A percentile compares a stretch with the other conserved stretches of the same genome.
These are phyloP conservation scores for Apocynum venetum DNA, from an alignment of 257 asterid genomes.

Conservation along the genomic window DNA sequence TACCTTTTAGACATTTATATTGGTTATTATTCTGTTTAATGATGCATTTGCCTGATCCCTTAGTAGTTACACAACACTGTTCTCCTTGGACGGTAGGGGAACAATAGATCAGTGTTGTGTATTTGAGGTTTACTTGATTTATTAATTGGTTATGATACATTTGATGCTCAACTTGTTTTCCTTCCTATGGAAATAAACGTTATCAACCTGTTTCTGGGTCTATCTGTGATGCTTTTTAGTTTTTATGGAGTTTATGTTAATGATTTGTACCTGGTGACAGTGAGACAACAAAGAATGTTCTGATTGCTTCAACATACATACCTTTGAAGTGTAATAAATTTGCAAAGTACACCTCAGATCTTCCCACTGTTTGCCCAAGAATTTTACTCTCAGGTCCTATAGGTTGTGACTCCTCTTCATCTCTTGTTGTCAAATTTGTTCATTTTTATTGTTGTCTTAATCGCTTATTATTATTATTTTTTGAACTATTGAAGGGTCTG, in stretches of 20 bases:
- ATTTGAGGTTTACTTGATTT: neutral
- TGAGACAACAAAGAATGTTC: slow-evolving; percentile 72
- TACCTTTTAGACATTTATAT: neutral
- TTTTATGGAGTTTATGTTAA: neutral
- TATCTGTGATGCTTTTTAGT: neutral
- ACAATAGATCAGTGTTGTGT: neutral
- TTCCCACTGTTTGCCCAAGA: slow-evolving; percentile 73
- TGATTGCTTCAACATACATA: slow-evolving; percentile 68
- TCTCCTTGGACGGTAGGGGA: too few species aligned
- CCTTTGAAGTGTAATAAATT: slow-evolving; percentile 55
- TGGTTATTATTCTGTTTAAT: neutral
- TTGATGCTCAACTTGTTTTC: neutral
- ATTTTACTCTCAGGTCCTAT: slow-evolving; percentile 82
- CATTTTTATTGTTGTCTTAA: slow-evolving; percentile 12
- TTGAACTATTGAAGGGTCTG: slow-evolving; percentile 53
- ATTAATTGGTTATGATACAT: neutral
- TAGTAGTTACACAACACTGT: too few species aligned
- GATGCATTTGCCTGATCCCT: neutral
- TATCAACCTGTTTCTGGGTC: neutral
- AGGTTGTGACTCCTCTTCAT: slow-evolving; percentile 42
- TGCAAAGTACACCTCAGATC: slow-evolving; percentile 54
- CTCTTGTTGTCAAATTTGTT: neutral
- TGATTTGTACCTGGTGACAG: slow-evolving; percentile 35
- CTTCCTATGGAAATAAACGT: neutral
- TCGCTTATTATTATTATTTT: neutral